Conservation (phyloP, 2,329 filamentous ascomycete species). For the Scedosporium minutisporum region DNA sequence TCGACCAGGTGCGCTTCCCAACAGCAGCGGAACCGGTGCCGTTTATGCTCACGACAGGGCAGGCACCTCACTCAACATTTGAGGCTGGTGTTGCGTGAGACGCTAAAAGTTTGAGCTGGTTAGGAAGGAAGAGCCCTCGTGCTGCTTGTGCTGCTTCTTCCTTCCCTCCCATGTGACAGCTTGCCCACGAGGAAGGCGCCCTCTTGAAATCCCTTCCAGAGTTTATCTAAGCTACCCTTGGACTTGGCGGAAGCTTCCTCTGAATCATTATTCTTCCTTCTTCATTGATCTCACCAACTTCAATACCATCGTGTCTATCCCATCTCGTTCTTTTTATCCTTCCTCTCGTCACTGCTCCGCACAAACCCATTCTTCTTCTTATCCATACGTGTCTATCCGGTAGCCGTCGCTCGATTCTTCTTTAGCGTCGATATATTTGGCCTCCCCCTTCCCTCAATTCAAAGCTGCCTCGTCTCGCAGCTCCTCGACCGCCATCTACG, state of each 20-base stretch:
- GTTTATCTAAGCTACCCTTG: no score
- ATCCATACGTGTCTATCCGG: background rate
- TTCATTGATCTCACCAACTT: no score
- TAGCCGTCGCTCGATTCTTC: background rate
- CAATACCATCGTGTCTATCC: no score
- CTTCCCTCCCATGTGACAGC: background rate
- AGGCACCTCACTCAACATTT: no score
- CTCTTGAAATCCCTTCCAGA: no score
- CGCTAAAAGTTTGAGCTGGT: no score
- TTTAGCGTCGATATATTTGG: background rate
- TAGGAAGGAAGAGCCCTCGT: background rate
- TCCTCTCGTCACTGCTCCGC: background rate
- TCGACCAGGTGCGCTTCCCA: no score
- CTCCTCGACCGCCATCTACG: background rate
- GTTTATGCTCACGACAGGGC: no score
- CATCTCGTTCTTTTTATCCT: background rate
- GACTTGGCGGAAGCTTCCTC: no score
- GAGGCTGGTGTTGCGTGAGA: background rate
- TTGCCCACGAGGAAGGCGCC: no score
- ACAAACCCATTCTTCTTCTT: background rate
- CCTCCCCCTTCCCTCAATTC: background rate
- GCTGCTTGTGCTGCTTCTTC: background rate
- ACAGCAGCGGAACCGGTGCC: no score
- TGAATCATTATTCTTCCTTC: no score
- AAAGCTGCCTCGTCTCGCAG: background rate